phyloP scores from a whole-genome alignment of 2,329 filamentous ascomycete species.

The Colletotrichum sp. region DNA sequence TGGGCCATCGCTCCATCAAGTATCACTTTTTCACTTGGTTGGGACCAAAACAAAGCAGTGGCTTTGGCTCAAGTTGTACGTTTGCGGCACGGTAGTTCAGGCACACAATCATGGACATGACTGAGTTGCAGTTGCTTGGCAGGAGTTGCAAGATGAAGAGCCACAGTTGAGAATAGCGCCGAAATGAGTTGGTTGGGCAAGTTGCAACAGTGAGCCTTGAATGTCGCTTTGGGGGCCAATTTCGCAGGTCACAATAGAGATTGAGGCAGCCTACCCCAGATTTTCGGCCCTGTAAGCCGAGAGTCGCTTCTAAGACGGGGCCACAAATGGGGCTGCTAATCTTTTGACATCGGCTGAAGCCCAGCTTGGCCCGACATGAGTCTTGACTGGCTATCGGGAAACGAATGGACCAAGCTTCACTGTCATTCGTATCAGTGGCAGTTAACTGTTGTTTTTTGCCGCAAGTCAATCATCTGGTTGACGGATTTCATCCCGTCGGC shows the following conservation, averaged over 20 bases:
- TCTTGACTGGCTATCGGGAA: not conserved
- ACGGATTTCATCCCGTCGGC: not conserved
- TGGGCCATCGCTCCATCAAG: no score
- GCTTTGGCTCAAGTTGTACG: not conserved
- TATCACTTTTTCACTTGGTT: not conserved
- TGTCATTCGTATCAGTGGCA: not conserved
- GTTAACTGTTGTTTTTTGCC: not conserved
- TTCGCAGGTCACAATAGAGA: not conserved
- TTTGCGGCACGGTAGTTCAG: not conserved
- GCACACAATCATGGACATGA: not conserved
- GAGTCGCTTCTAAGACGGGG: not conserved
- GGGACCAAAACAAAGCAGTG: not conserved
- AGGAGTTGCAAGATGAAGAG: not conserved
- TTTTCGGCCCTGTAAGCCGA: not conserved
- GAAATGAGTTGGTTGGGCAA: not conserved
- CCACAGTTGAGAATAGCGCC: not conserved
- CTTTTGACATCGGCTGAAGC: not conserved
- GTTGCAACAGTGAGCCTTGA: not conserved
- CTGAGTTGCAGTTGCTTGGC: not conserved
- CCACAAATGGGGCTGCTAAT: not conserved
- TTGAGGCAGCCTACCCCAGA: not conserved
- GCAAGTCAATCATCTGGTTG: not conserved
- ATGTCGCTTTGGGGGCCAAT: not conserved
- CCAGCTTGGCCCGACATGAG: not conserved
- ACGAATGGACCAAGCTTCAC: not conserved